Evolutionary conservation across 2,329 filamentous ascomycete genomes (phyloP).

Genomic region (Diaporthe ilicicola): DNA sequence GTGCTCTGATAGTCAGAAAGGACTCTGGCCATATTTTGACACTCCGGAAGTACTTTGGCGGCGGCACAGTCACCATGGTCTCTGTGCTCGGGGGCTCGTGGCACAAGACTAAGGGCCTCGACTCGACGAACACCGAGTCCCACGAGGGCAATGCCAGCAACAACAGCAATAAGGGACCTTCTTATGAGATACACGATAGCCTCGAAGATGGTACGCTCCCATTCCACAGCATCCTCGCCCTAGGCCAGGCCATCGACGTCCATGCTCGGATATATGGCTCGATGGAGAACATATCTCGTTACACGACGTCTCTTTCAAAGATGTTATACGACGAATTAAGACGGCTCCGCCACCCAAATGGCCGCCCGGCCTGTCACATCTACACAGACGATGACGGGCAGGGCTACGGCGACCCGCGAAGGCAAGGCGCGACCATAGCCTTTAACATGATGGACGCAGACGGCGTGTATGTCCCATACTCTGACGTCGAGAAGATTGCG

Average conservation of each 20-base stretch:
- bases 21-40: slow-evolving; percentile 63
- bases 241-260: slow-evolving; percentile 76
- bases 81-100: slow-evolving; percentile 59
- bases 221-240: slow-evolving; percentile 87
- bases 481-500: slow-evolving; percentile 66
- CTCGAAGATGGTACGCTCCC: slow-evolving; percentile 85
- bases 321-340: slow-evolving; percentile 57
- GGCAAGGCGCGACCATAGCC: slow-evolving; percentile 69
- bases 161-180: slow-evolving; percentile 26
- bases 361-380: slow-evolving; percentile 57
- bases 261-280: slow-evolving; percentile 69
- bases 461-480: slow-evolving; percentile 63
- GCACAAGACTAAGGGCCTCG: slow-evolving; percentile 61
- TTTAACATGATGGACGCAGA: slow-evolving; percentile 67
- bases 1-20: slow-evolving; percentile 65
- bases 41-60: slow-evolving; percentile 70
- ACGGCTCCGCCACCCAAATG: slow-evolving; percentile 61
- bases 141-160: not conserved
- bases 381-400: slow-evolving; percentile 58
- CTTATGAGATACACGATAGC: slow-evolving; percentile 62
- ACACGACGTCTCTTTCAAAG: slow-evolving; percentile 63
- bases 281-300: slow-evolving; percentile 66
- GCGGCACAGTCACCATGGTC: slow-evolving; percentile 72
- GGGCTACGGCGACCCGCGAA: slow-evolving; percentile 58
- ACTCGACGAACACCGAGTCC: slow-evolving; percentile 37